Conservation (phyloP, 2,329 filamentous ascomycete genomes). For the Neonectria neomacrospora region DNA sequence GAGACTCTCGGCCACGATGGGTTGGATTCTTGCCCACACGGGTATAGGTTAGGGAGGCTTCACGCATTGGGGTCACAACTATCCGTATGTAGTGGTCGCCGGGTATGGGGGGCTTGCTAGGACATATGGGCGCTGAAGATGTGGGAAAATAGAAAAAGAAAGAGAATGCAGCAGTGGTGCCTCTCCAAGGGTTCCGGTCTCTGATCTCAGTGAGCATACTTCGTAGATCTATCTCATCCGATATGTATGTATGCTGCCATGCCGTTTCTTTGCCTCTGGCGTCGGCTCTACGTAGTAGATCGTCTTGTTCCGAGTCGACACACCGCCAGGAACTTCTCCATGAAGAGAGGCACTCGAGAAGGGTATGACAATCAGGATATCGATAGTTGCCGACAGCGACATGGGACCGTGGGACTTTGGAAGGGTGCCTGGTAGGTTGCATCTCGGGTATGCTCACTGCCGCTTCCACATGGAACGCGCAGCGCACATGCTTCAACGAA, state of each 20-base stretch:
- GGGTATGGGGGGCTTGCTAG: slow-evolving; percentile 8
- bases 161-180: neutral
- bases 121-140: neutral
- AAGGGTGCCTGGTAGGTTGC: slow-evolving; percentile 4
- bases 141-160: slow-evolving; percentile 1
- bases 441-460: slow-evolving; percentile 11
- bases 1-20: slow-evolving; percentile 41
- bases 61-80: slow-evolving; percentile 19
- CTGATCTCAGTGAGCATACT: slow-evolving; percentile 19
- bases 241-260: slow-evolving; percentile 13
- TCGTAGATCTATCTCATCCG: slow-evolving; percentile 19
- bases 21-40: slow-evolving; percentile 35
- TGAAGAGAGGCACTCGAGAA: slow-evolving; percentile 4
- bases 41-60: slow-evolving; percentile 26
- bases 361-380: slow-evolving; percentile 7
- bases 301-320: slow-evolving; percentile 17
- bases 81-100: slow-evolving; percentile 22
- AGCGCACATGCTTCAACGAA: slow-evolving; percentile 23
- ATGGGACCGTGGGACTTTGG: slow-evolving; percentile 10
- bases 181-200: slow-evolving; percentile 11
- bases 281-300: slow-evolving; percentile 14
- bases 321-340: slow-evolving; percentile 9
- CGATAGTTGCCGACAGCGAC: neutral
- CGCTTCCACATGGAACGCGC: slow-evolving; percentile 20
- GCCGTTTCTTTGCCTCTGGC: slow-evolving; percentile 4